Conservation (phyloP, 2,329 filamentous ascomycete species). For the Penicillium sp. region DNA sequence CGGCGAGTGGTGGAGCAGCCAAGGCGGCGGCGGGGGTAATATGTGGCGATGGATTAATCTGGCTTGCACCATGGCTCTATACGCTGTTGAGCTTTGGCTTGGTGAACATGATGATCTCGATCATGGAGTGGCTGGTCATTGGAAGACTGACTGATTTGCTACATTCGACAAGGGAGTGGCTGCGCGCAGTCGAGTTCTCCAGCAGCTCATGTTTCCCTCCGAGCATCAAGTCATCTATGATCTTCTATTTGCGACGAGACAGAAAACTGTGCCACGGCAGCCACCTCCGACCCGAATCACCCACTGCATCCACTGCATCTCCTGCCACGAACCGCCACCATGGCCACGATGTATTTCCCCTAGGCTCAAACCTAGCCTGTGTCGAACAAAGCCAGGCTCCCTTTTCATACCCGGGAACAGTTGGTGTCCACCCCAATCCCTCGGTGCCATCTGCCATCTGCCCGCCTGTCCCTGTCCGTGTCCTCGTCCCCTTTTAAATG, state of each 20-base stretch:
- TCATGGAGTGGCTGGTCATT: constrained; percentile 73
- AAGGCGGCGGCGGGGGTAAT: constrained; percentile 82
- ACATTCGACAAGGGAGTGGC: background rate
- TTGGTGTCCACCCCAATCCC: too few species aligned
- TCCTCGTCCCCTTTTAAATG: background rate
- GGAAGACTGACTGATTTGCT: constrained; percentile 80
- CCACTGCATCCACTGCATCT: background rate
- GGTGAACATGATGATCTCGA: constrained; percentile 75
- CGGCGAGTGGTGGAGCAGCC: constrained; percentile 79
- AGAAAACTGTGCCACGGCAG: background rate
- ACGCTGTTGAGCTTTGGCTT: constrained; percentile 87
- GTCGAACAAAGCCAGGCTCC: background rate
- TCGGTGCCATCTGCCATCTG: background rate
- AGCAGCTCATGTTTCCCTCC: too few species aligned
- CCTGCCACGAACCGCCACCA: background rate
- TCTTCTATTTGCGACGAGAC: background rate
- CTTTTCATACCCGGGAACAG: background rate
- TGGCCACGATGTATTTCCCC: background rate
- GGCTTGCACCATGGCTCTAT: constrained; percentile 83
- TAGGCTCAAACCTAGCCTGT: background rate
- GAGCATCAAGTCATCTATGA: too few species aligned
- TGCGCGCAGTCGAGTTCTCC: background rate
- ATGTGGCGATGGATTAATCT: constrained; percentile 94
- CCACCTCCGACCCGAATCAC: background rate
- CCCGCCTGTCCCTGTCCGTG: too few species aligned